Evolutionary conservation across 2,329 filamentous ascomycete species (phyloP).

Genomic region (Colletotrichum sp.): DNA sequence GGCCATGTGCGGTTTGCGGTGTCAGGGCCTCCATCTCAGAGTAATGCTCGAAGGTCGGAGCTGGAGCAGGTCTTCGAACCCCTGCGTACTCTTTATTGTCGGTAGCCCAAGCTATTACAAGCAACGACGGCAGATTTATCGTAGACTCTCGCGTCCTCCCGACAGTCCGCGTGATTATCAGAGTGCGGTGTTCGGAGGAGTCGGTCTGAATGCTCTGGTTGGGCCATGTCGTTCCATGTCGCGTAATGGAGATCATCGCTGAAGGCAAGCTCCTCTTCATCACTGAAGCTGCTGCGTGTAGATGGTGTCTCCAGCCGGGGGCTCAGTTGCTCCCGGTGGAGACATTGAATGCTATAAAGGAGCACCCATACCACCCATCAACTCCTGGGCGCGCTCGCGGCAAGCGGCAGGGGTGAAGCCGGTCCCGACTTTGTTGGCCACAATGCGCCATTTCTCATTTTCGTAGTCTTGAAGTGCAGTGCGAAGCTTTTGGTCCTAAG

Average conservation of each 20-base stretch:
- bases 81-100: neutral
- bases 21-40: neutral
- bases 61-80: neutral
- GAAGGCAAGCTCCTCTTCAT: slow-evolving; percentile 24
- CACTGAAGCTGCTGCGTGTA: slow-evolving; percentile 46
- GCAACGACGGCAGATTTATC: neutral
- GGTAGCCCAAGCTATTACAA: neutral
- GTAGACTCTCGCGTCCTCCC: neutral
- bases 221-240: slow-evolving; percentile 11
- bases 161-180: neutral
- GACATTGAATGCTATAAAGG: slow-evolving; percentile 61
- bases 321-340: slow-evolving; percentile 51
- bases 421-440: slow-evolving; percentile 87
- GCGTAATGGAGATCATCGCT: slow-evolving; percentile 22
- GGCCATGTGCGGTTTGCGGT: neutral
- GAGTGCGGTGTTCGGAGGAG: neutral
- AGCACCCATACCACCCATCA: slow-evolving; percentile 47
- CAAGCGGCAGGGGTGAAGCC: slow-evolving; percentile 89
- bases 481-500: slow-evolving; percentile 77
- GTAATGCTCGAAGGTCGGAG: neutral
- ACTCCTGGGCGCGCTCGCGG: slow-evolving; percentile 76
- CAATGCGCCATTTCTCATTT: slow-evolving; percentile 90
- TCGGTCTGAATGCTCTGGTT: neutral
- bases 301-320: slow-evolving; percentile 52
- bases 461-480: slow-evolving; percentile 84